A percentile compares a stretch with the other conserved stretches of the same genome.
phyloP scores from a whole-genome alignment of 169 alveolate genomes.

The Plasmodium adleri region DNA sequence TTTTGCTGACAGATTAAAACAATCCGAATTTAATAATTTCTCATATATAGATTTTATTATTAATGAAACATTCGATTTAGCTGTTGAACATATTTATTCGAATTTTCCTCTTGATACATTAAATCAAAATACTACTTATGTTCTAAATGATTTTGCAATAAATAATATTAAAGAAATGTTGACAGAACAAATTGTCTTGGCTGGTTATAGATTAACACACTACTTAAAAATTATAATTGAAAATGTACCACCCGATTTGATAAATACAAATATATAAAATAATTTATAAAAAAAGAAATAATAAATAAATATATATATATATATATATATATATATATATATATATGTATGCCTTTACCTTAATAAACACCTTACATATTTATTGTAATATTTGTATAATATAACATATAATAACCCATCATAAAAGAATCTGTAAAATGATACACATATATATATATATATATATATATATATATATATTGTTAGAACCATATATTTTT shows the following conservation, averaged over 20 bases:
- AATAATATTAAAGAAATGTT: constrained; percentile 24
- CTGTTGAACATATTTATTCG: constrained; percentile 20
- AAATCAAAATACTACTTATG: constrained; percentile 17
- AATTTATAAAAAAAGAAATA: neutral
- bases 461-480: neutral
- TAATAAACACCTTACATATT: too few relatives aligned
- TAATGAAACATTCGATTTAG: constrained; percentile 24
- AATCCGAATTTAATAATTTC: constrained; percentile 4
- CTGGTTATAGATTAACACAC: constrained; percentile 54
- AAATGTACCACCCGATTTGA: constrained; percentile 44
- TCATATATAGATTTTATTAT: constrained; percentile 39
- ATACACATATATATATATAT: neutral
- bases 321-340: neutral
- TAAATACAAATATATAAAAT: constrained; percentile 1
- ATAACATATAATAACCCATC: too few relatives aligned
- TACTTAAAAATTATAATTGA: constrained; percentile 55
- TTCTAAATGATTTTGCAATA: neutral
- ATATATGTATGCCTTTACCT: neutral
- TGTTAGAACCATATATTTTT: too few relatives aligned
- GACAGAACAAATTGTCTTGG: constrained; percentile 61
- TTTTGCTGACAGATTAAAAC: constrained; percentile 49
- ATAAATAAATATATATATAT: neutral
- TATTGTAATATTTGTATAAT: too few relatives aligned
- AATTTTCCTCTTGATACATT: constrained; percentile 44
- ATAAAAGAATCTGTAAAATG: too few relatives aligned